Base-by-base conservation (phyloP, 1,139 yeast genomes). In the Hansenula sp. region DNA sequence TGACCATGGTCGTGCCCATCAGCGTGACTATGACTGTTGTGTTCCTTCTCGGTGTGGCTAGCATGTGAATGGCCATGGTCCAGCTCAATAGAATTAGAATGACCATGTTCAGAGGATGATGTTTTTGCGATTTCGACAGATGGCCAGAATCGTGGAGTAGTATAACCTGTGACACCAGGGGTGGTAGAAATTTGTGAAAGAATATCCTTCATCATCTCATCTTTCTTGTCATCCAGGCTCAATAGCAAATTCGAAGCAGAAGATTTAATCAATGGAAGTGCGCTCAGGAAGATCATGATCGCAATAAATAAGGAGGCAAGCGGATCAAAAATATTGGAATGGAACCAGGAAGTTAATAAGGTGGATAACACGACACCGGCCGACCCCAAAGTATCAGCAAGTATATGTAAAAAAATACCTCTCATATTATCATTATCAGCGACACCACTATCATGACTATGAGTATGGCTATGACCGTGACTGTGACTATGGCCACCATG, bases 321-420 rank as follows among this genome's bases (percentile, higher is more conserved):
- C 0, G 99, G 97, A 60, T 93, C 99, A 60, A 88, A 87, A 2
- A 80, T 70, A 43, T 76, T 68, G 66, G 83, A 75, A 18, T 72
- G 66, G 60, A 82, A 76, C 15, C 75, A 49, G 46, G 79, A 79
- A 19, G 86, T 81, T 34, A 84, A 63, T 2, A 84, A 46, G 0
- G 99, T 93, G 0, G 98, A 90, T 0, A 88, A 65, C 12, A 94
- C 93, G 21, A 94, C 99, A 6, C 99, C 98, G 0, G 90, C 96
- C 0, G 98, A 91, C 0, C 99, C 99, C 30, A 94, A 70, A 0
- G 99, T 93, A 58, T 93, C 99, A 0, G 99, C 99, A 39, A 93
- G 65, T 37, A 93, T 87, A 57, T 93, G 99, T 37, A 93, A 69
- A 55, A 93, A 93, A 11, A 93, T 89, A 19, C 99, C 99, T 49